Base-by-base conservation (phyloP, 768 basidiomycete genomes). In the Pisolithus orientalis region DNA sequence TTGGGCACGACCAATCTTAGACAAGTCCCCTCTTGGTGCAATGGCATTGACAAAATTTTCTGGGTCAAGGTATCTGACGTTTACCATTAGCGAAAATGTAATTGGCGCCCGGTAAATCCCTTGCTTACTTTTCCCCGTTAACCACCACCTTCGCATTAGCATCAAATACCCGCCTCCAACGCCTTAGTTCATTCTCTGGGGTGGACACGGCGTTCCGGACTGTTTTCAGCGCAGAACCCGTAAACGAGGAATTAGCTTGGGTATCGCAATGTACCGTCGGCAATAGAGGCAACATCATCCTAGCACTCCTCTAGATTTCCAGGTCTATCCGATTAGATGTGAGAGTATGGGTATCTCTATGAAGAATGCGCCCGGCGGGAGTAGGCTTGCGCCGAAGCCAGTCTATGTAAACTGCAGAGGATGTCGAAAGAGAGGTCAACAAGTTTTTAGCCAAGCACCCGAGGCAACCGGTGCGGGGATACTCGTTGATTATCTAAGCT, bases 1-100 rank as follows among this genome's bases (percentile, higher is more conserved):
- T 64, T 96, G 94, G 7, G 85, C 80, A 21, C 89, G 85, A 34
- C 84, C 84, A 59, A 97, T 94, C 69, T 87, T 90, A 51, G 82
- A 78, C 59, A 93, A 77, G 74, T 95, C 93, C 32, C 80, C 83
- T 45, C 80, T 79, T 2, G 95, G 94, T 31, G 89, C 93, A 67
- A 98, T 94, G 49, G 96, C 94, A 66, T 91, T 90, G 59, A 98
- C 87, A 70, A 99, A 99, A 62, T 84, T 84, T 29, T 93, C 86
- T 34, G 78, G 74, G 70, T 92, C 88, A 44, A 99, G 77, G 66
- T 82, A 95, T 70, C 94, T 97, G 59, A 28, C 54, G 38, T 66
- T 51, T 28, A 10, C 28, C 47, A 52, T 50, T 48, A 16, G 10
- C 31, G 21, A 21, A 47, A 39, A 60, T 40, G 57, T 49, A 13